Conservation (phyloP, 306 rosid species). For the Cicer chorassanicum region DNA sequence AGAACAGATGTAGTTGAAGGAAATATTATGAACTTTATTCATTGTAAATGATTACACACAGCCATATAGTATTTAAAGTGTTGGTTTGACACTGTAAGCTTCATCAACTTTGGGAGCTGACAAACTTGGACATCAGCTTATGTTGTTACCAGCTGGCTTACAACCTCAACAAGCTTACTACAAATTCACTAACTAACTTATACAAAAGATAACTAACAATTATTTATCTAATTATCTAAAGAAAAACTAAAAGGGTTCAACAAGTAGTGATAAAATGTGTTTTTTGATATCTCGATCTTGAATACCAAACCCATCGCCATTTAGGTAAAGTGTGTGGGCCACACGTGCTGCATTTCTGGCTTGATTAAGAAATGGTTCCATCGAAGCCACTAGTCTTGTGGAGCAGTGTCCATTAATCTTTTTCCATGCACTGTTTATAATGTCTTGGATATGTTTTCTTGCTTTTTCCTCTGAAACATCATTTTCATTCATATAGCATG, state of each 20-base stretch:
- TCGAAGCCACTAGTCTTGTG: not conserved
- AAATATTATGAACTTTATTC: no score
- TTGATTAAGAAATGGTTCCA: conserved; percentile 43
- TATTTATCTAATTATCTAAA: no score
- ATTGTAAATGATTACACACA: no score
- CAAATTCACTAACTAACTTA: no score
- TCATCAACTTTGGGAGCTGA: no score
- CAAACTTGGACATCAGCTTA: no score
- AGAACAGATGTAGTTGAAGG: no score
- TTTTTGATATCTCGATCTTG: conserved; percentile 51
- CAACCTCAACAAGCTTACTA: no score
- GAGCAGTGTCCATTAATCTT: conserved; percentile 49
- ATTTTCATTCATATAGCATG: conserved; percentile 61
- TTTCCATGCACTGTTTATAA: conserved; percentile 56
- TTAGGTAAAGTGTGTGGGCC: conserved; percentile 53
- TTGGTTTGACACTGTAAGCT: no score
- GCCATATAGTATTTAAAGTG: no score
- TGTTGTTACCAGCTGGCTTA: no score
- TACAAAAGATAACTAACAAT: no score
- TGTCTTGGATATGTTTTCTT: conserved; percentile 38
- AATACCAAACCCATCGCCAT: conserved; percentile 61
- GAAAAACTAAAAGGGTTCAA: conserved; percentile 46
- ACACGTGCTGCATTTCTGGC: conserved; percentile 56
- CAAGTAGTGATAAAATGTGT: conserved; percentile 50
- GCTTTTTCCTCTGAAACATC: conserved; percentile 56